Percentiles rank a stretch among this genome's conserved stretches.
phyloP scores from a whole-genome alignment of 192 early-diverging fungal species.

The Linnemannia hyalina region DNA sequence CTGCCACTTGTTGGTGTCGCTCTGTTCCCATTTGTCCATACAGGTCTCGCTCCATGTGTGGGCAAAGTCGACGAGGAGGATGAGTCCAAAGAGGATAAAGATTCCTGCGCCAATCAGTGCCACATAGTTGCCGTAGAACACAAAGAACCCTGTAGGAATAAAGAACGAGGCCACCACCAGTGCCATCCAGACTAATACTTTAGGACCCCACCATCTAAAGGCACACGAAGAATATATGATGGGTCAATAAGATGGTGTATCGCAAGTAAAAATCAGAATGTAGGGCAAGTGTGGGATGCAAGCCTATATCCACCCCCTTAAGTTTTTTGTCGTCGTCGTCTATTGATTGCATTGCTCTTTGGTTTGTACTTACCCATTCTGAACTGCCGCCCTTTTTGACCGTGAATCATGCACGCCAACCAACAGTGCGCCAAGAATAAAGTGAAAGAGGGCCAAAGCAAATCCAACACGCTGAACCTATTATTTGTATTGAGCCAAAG shows the following conservation, averaged over 20 bases:
- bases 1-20: slow-evolving; percentile 81
- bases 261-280: not conserved
- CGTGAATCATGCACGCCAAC: slow-evolving; percentile 78
- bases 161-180: slow-evolving; percentile 89
- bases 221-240: not conserved
- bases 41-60: slow-evolving; percentile 87
- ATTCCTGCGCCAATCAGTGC: slow-evolving; percentile 86
- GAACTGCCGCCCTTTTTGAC: slow-evolving; percentile 82
- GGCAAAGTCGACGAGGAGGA: slow-evolving; percentile 96
- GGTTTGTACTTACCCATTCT: slow-evolving; percentile 80
- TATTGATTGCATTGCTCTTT: not conserved
- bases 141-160: slow-evolving; percentile 92
- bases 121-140: slow-evolving; percentile 86
- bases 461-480: slow-evolving; percentile 92
- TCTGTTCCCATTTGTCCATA: slow-evolving; percentile 84
- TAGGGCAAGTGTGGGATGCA: not conserved
- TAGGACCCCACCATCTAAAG: slow-evolving; percentile 72
- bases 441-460: slow-evolving; percentile 77
- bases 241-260: not conserved
- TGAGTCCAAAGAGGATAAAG: slow-evolving; percentile 92
- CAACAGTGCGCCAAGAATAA: slow-evolving; percentile 69
- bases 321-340: not conserved
- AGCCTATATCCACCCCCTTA: not conserved
- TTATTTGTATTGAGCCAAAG: not conserved
- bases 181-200: slow-evolving; percentile 75